Evolutionary conservation across 2,329 filamentous ascomycete genomes (phyloP), one percentile per base, ranked within the genome.

Genomic region (Aspergillus felis): DNA sequence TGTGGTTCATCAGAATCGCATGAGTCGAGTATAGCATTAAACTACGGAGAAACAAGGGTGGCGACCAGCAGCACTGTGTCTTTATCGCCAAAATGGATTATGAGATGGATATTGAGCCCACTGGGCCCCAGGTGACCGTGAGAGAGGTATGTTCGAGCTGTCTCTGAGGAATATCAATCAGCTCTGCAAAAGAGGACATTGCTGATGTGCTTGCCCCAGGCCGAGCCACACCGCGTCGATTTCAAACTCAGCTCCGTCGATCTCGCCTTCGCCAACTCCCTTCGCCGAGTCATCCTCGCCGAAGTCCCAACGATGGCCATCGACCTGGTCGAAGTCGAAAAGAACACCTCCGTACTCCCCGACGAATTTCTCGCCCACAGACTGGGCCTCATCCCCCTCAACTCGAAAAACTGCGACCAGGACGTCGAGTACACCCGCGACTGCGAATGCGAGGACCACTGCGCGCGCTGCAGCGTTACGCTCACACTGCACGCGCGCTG

Each of bases 331-430:
- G 91, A 97, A 75, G 87, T 99, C 64, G 88, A 95, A 71, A 84
- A 84, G 69, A 99, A 99, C 81, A 96, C 89, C 57, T 95, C 92
- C n/a, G 92, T 97, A 4, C 86, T 97, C 14, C 90, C 93, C 60
- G 93, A 99, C 76, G 93, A 99, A 76, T 96, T 97, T 76, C 87
- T 99, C 65, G 89, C 91, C 51, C 93, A 97, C 76, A 89, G 93
- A 49, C 84, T 99, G 14, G 93, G 94, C 32, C 85, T 97, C 50
- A 87, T 97, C 57, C 94, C 94, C 0, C 85, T 99, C 50, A 87
- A 89, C 72, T 90, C 91, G 57, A 90, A 90, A 69, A 89, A 90
- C 70, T 87, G 93, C 66, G 90, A 92, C 64, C 83, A 88, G 67
- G 82, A 87, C 52, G 84, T 97, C 61, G 82, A 89, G 62, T 96